Conservation (phyloP, 2,329 filamentous ascomycete species). For the Epichloe gansuensis region DNA sequence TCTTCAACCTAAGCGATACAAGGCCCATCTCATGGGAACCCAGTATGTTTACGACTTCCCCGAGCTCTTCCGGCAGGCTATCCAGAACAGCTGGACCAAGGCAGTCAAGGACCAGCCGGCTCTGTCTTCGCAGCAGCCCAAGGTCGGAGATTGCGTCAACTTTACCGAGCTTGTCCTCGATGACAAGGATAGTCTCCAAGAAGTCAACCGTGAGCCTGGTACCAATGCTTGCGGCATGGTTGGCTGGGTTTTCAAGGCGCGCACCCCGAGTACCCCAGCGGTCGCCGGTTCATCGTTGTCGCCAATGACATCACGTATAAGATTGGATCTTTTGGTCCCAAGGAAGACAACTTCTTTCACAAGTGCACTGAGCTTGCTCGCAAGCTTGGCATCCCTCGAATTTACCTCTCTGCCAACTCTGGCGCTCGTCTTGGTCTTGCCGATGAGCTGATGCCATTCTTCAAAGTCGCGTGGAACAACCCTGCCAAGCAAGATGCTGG, state of each 20-base stretch:
- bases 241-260: constrained; percentile 90
- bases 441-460: constrained; percentile 92
- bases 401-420: constrained; percentile 97
- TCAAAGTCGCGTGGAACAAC: constrained; percentile 96
- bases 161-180: constrained; percentile 92
- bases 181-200: constrained; percentile 80
- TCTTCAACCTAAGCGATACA: constrained; percentile 97
- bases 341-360: constrained; percentile 96
- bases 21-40: constrained; percentile 97
- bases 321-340: constrained; percentile 93
- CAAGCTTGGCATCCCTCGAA: constrained; percentile 87
- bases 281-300: constrained; percentile 86
- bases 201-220: constrained; percentile 89
- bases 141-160: constrained; percentile 81
- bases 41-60: constrained; percentile 99
- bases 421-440: constrained; percentile 95
- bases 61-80: constrained; percentile 94
- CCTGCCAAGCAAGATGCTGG: constrained; percentile 66
- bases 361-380: constrained; percentile 96
- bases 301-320: constrained; percentile 99
- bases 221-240: constrained; percentile 98
- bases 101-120: constrained; percentile 61
- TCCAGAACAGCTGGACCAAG: constrained; percentile 86
- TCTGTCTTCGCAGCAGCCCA: constrained; percentile 69
- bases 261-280: constrained; percentile 87